phyloP scores from a whole-genome alignment of 176 grass and related monocot species.

The Oryza brachyantha region DNA sequence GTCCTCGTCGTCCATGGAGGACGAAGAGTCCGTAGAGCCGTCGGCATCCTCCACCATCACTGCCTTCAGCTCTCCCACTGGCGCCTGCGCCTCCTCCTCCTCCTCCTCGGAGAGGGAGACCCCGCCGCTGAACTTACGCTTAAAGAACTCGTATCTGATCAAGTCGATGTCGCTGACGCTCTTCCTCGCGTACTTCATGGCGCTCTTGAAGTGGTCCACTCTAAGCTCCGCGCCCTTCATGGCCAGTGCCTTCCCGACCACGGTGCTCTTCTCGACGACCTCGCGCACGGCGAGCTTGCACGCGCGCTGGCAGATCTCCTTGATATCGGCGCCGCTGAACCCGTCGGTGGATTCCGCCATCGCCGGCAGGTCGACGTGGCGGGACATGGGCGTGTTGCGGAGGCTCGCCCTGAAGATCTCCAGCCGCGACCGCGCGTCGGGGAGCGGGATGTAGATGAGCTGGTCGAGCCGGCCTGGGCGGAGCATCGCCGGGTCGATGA shows the following conservation, averaged over 20 bases:
- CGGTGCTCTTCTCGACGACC: conserved; percentile 9
- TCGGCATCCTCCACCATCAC: not conserved
- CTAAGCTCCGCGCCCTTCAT: conserved; percentile 31
- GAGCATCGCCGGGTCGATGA: conserved; percentile 57
- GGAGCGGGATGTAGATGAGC: conserved; percentile 50
- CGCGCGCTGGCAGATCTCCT: conserved; percentile 45
- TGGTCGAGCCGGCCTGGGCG: conserved; percentile 51
- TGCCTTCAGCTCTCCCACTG: not conserved
- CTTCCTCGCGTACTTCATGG: conserved; percentile 31
- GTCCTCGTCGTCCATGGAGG: conserved; percentile 4
- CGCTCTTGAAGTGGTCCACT: conserved; percentile 25
- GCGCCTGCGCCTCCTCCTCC: not conserved
- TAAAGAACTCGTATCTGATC: conserved; percentile 22
- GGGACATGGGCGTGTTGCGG: conserved; percentile 10
- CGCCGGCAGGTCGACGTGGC: conserved; percentile 27
- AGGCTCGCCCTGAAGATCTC: conserved; percentile 46
- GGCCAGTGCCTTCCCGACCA: not conserved
- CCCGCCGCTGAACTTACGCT: conserved; percentile 8
- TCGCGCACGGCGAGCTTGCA: conserved; percentile 48
- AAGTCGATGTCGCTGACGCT: conserved; percentile 32
- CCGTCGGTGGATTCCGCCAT: conserved; percentile 29
- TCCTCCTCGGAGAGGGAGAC: not conserved
- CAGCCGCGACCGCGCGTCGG: conserved; percentile 29
- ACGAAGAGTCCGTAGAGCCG: too few species aligned
- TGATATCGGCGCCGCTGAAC: conserved; percentile 48